phyloP scores from a whole-genome alignment of 2,329 filamentous ascomycete genomes.

The Colletotrichum sp. region DNA sequence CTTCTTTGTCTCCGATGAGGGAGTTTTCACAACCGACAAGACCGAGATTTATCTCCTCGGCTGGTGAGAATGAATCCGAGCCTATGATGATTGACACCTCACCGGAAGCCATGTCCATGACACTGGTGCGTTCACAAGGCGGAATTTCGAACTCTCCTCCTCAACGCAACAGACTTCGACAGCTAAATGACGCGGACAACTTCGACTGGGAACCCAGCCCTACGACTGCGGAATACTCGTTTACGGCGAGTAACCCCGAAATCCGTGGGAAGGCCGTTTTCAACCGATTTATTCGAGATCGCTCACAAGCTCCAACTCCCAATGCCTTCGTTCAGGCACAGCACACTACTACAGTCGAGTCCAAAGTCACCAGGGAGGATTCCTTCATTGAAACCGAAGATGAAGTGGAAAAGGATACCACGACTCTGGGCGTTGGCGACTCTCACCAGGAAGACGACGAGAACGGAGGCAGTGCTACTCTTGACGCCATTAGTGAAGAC shows the following conservation, averaged over 20 bases:
- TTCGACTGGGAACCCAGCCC: not conserved
- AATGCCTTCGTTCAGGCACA: not conserved
- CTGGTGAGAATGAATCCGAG: not conserved
- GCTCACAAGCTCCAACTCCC: not conserved
- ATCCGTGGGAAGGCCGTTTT: not conserved
- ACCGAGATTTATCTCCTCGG: not conserved
- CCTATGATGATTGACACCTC: not conserved
- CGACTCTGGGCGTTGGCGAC: not conserved
- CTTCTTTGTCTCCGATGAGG: not conserved
- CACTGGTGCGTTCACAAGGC: not conserved
- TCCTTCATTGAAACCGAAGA: not conserved
- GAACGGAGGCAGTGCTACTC: not conserved
- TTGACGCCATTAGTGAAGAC: not conserved
- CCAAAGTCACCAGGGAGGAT: not conserved
- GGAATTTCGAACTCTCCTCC: not conserved
- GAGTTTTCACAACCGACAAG: not conserved
- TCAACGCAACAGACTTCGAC: not conserved
- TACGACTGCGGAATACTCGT: not conserved
- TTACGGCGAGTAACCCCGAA: not conserved
- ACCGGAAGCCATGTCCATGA: not conserved
- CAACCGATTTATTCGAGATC: not conserved
- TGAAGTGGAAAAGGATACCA: not conserved
- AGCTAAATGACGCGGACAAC: rapidly evolving
- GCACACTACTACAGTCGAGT: not conserved
- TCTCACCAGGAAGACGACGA: not conserved